phyloP scores from a whole-genome alignment of 2,329 filamentous ascomycete genomes.

The Pestalotiopsis sp. region DNA sequence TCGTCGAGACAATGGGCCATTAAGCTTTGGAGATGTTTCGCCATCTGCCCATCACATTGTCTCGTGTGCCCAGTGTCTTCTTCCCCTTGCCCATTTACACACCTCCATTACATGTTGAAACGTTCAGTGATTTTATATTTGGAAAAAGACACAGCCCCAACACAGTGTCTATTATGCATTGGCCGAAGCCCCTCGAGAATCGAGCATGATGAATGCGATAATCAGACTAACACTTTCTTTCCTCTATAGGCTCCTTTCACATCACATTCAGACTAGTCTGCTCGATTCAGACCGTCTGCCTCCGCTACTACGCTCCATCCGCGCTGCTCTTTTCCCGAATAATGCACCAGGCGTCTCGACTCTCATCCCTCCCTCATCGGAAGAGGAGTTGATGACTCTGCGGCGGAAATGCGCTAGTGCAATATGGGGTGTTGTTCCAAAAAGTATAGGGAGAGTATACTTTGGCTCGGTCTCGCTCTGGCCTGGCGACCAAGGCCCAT shows the following conservation, averaged over 20 bases:
- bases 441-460: conserved; percentile 50
- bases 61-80: background rate
- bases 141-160: conserved; percentile 19
- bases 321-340: conserved; percentile 83
- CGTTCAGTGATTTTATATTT: background rate
- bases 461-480: conserved; percentile 44
- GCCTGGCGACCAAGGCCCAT: conserved; percentile 25
- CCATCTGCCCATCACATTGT: background rate
- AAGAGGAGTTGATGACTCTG: conserved; percentile 63
- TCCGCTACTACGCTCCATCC: conserved; percentile 68
- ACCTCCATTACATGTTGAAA: background rate
- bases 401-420: conserved; percentile 68
- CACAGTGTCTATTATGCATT: conserved; percentile 9
- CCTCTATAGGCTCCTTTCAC: conserved; percentile 58
- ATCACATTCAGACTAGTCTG: conserved; percentile 57
- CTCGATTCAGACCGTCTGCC: conserved; percentile 68
- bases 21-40: background rate
- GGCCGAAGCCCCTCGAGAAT: background rate
- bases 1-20: background rate
- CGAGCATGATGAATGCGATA: background rate
- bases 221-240: background rate
- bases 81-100: background rate
- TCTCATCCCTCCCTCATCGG: conserved; percentile 60
- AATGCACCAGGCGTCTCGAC: conserved; percentile 72
- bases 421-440: conserved; percentile 52